phyloP scores from a whole-genome alignment of 805 yeast species.

The Kockiozyma suomiensis region DNA sequence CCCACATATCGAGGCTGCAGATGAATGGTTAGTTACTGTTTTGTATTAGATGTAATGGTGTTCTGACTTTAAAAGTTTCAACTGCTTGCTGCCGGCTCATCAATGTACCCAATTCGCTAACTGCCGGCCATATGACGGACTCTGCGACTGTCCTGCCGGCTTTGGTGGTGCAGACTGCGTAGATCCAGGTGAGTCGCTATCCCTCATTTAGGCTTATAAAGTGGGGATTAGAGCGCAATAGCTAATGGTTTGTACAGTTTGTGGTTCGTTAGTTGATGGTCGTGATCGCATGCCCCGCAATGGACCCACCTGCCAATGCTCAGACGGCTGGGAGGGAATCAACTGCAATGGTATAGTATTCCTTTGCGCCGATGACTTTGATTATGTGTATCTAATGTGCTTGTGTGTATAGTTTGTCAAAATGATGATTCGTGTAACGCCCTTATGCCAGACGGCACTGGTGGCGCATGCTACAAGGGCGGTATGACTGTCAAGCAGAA shows the following conservation, averaged over 20 bases:
- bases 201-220: no score
- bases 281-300: conserved; percentile 58
- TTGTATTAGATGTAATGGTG: neutral
- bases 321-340: conserved; percentile 89
- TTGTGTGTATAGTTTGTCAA: conserved; percentile 54
- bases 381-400: neutral
- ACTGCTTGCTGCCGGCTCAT: conserved; percentile 89
- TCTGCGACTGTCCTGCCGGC: conserved; percentile 89
- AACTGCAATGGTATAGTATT: conserved; percentile 65
- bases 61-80: conserved; percentile 57
- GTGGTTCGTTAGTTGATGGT: conserved; percentile 78
- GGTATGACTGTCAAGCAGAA: conserved; percentile 80
- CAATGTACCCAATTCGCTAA: conserved; percentile 85
- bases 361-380: neutral
- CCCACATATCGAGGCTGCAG: conserved; percentile 6
- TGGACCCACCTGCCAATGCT: conserved; percentile 66
- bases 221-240: neutral
- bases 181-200: conserved; percentile 63
- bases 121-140: conserved; percentile 87
- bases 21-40: neutral
- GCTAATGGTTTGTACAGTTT: conserved; percentile 42
- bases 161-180: conserved; percentile 94
- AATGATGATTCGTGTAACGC: conserved; percentile 75
- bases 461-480: conserved; percentile 85
- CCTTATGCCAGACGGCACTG: conserved; percentile 81